Evolutionary conservation across 2,329 filamentous ascomycete species (phyloP).

Genomic region (Fusarium sarcochroum): DNA sequence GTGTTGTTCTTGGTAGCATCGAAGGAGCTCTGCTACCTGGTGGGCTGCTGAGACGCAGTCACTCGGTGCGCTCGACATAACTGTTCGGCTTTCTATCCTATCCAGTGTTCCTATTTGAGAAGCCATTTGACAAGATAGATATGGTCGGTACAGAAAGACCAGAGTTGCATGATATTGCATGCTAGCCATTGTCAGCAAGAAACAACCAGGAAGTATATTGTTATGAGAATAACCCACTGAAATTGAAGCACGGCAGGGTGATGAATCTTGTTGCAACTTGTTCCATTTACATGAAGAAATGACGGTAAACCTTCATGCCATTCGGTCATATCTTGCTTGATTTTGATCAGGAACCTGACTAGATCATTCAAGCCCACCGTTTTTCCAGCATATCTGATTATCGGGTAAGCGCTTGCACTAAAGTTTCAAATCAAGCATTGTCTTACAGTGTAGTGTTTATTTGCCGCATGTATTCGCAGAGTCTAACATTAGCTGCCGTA

Average conservation of each 20-base stretch:
- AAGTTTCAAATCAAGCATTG: too few relatives aligned
- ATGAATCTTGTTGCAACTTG: not conserved
- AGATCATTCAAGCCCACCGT: not conserved
- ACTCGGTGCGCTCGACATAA: not conserved
- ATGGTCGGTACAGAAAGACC: slow-evolving; percentile 38
- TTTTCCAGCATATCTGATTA: slow-evolving; percentile 4
- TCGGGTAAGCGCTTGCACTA: not conserved
- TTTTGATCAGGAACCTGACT: slow-evolving; percentile 9
- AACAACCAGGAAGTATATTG: too few relatives aligned
- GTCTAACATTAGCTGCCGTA: slow-evolving; percentile 13
- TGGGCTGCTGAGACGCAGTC: slow-evolving; percentile 39
- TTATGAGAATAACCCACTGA: slow-evolving; percentile 28
- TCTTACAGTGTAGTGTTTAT: slow-evolving; percentile 39
- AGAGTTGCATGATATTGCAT: slow-evolving; percentile 43
- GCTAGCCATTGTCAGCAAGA: slow-evolving; percentile 16
- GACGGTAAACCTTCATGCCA: slow-evolving; percentile 11
- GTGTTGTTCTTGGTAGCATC: slow-evolving; percentile 35
- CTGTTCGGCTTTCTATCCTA: not conserved
- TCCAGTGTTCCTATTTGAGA: slow-evolving; percentile 18
- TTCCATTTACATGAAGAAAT: not conserved
- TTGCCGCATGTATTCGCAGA: slow-evolving; percentile 36
- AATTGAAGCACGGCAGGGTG: slow-evolving; percentile 37
- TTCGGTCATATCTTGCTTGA: not conserved
- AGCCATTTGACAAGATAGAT: slow-evolving; percentile 14
- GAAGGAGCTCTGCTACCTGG: slow-evolving; percentile 30